Base-by-base conservation (phyloP, 2,329 filamentous ascomycete genomes). In the Ophiostoma triangulosporum region DNA sequence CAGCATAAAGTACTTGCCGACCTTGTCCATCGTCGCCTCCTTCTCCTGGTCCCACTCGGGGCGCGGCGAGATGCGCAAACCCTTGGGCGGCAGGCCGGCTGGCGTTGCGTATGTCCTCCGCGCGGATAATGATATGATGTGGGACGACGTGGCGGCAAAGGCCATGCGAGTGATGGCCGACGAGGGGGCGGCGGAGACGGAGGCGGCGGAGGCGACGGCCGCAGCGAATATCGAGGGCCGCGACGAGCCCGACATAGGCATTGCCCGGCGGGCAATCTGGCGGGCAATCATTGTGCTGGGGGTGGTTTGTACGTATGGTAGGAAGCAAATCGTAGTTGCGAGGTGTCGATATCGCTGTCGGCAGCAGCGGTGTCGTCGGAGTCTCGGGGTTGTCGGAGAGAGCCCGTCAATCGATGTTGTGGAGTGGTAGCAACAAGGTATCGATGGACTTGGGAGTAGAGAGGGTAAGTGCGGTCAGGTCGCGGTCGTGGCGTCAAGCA, bases 1-100 rank as follows among this genome's bases (percentile, higher is more conserved):
- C 76, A 97, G 74, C 67, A 98, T 78, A 73, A 98, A 98, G 76
- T 89, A 97, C 68, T 90, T 93, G 62, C 87, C 89, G 59, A 88
- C 77, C 68, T 84, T 85, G 71, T 96, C 88, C 62, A 94, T 72
- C 33, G 85, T 80, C 59, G 77, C 81, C 67, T 95, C 88, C 58
- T 78, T 75, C 60, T 83, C 77, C 69, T 94, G 80, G 61, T 94
- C 82, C 88, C 89, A 97, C 72, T 80, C 73, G 67, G 82, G 78
- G 51, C 78, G 83, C 58, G 75, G 77, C 64, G 82, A 78, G 63
- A 90, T 75, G 62, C 93, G 83, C 77, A 95, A 96, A 60, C 83
- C 82, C 61, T 81, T 73, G 55, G 88, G 86, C 60, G 88, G 88
- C 61, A 87, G 81, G 49, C 90, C 88, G 59, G 78, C 75, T 59